phyloP scores from a whole-genome alignment of 2,329 filamentous ascomycete genomes.

The Calonectria naviculata region DNA sequence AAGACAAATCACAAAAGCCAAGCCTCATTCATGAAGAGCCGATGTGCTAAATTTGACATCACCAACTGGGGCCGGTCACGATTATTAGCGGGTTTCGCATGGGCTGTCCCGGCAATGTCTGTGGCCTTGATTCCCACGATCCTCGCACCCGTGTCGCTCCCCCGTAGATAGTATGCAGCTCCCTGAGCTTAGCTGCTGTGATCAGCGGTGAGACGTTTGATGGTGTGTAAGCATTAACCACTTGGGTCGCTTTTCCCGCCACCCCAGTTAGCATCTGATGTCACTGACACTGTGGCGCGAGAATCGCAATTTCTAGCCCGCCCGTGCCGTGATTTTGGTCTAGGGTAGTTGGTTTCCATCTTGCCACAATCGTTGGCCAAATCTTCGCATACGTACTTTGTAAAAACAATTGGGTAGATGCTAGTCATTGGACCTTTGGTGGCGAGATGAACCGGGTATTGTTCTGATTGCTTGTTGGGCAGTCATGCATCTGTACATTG shows the following conservation, averaged over 20 bases:
- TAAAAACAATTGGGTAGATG: neutral
- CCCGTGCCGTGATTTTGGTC: neutral
- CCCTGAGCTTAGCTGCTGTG: neutral
- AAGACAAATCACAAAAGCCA: conserved; percentile 20
- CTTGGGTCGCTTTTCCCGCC: conserved; percentile 5
- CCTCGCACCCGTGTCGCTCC: conserved; percentile 13
- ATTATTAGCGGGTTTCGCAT: conserved; percentile 31
- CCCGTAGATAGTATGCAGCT: neutral
- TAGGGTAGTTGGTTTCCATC: conserved; percentile 2
- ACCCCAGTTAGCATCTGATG: conserved; percentile 14
- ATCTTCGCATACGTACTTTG: neutral
- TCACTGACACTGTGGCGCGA: conserved; percentile 10
- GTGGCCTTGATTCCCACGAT: conserved; percentile 15
- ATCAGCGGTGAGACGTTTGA: conserved; percentile 18
- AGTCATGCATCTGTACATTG: neutral
- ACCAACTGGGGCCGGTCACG: conserved; percentile 26
- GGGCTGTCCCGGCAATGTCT: conserved; percentile 25
- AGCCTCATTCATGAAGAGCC: conserved; percentile 20
- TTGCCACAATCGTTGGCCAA: neutral
- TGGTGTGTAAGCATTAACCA: conserved; percentile 25
- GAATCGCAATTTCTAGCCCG: neutral
- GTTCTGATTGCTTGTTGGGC: neutral
- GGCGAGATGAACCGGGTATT: neutral
- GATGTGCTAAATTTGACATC: conserved; percentile 41
- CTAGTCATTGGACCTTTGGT: neutral